phyloP scores from a whole-genome alignment of 306 rosid genomes.

The Lathyrus aphaca region DNA sequence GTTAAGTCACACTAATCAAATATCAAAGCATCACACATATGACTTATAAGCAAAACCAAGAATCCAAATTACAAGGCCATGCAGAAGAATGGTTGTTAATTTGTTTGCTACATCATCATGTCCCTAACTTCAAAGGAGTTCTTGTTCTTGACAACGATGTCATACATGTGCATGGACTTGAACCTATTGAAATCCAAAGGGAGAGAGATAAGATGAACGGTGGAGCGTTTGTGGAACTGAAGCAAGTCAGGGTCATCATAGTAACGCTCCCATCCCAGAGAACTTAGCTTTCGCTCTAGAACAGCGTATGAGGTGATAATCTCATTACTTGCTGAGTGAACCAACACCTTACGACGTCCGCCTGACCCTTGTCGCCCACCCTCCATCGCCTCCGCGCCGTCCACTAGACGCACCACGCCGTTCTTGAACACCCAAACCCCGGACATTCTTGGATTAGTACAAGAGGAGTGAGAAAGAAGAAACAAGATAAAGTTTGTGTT shows the following conservation, averaged over 20 bases:
- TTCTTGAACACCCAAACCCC: conserved; percentile 97
- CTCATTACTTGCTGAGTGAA: conserved; percentile 66
- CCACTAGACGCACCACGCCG: conserved; percentile 83
- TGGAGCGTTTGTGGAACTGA: conserved; percentile 83
- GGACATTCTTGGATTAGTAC: conserved; percentile 48
- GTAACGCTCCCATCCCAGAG: conserved; percentile 91
- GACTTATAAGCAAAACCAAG: neutral
- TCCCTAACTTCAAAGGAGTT: conserved; percentile 80
- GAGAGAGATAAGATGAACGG: conserved; percentile 86
- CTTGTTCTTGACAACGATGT: conserved; percentile 90
- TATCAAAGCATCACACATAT: conserved; percentile 26
- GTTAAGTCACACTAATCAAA: conserved; percentile 1
- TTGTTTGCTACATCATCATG: conserved; percentile 39
- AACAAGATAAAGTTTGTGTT: neutral
- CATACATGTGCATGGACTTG: conserved; percentile 95
- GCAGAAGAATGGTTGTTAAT: neutral
- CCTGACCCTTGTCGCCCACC: conserved; percentile 42
- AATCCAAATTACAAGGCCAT: neutral
- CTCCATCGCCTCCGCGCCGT: conserved; percentile 53
- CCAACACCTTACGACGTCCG: conserved; percentile 64
- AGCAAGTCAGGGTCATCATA: conserved; percentile 85
- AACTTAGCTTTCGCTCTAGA: conserved; percentile 58
- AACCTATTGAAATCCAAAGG: conserved; percentile 76
- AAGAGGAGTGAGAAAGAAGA: neutral
- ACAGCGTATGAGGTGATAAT: conserved; percentile 61